Evolutionary conservation across 2,329 filamentous ascomycete genomes (phyloP), one percentile per base, ranked within the genome.

Genomic region (Colletotrichum scovillei): DNA sequence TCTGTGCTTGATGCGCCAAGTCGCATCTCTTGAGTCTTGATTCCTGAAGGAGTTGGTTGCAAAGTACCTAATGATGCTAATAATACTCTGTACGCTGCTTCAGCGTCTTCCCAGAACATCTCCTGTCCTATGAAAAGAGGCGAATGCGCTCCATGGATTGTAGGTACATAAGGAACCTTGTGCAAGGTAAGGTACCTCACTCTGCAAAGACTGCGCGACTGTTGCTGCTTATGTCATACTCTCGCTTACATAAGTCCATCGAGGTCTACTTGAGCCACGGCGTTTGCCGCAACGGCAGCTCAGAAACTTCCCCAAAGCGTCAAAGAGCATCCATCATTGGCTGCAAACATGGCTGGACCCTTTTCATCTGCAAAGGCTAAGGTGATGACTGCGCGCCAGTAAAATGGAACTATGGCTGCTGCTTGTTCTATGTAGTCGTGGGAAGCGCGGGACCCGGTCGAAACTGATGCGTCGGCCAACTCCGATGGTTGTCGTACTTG

Each of bases 1-100:
- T 78, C 78, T 69, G 79, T 80, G 79, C 79, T 7, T 60, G 0
- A 3, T 2, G 16, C 19, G 69, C 53, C 59, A 72, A 72, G 46
- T 32, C 32, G 32, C 32, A 35, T 35, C 9, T 35, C 32, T 35
- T 12, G 32, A 35, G 11, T 35, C 28, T 8, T n/a, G 11, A 19
- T 8, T 55, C 24, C 3, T 49, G 24, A 22, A 30, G 4, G 16
- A 6, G 38, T n/a, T n/a, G 26, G 16, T n/a, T 60, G 16, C 19
- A 19, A 5, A 22, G 19, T 22, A 24, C 24, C 24, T 24, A 3
- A 49, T 22, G 19, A 49, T 22, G 19, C 8, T 49, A 19, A 5
- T n/a, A 9, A 49, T 16, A 46, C 2, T 16, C 38, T 12, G 2
- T 14, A 35, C 7, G 32, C 8, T 35, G 8, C 32, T 35, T 35